Evolutionary conservation across 2,329 filamentous ascomycete genomes (phyloP), one percentile per base, ranked within the genome.

Genomic region (Ophiosphaerella narmari): DNA sequence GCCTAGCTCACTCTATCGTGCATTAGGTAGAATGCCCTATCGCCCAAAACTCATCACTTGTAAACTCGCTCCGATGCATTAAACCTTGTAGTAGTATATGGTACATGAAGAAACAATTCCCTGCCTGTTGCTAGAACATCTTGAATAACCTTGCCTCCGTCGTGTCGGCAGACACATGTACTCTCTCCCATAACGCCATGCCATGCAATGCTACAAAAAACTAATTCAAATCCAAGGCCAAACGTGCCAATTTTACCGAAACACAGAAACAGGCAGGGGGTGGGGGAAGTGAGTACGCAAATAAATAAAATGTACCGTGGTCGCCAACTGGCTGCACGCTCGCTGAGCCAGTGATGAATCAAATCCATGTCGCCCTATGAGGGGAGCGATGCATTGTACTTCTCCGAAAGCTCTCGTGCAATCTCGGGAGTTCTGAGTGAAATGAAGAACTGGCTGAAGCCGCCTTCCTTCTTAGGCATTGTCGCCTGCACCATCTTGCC

Each of bases 401-500:
- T 60, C 2, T 55, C 47, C 9, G 60, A 61, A 40, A 73, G 65
- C 39, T 67, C 64, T n/a, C 62, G 45, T 9, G 69, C 68, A 16
- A 65, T 52, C 18, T 70, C 70, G 8, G 57, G 37, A 7, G 56
- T 63, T 51, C 66, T 68, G 36, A 73, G 55, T 4, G 60, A 60
- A 37, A 70, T 63, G 32, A 57, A 59, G n/a, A 63, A 50, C 2
- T 55, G 55, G 5, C 43, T 47, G 14, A 66, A 41, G 7, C 62
- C 65, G 33, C 65, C 67, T 40, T 66, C 64, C 29, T 65, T 60
- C 7, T 55, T 57, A 7, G 65, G 55, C 11, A 59, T 50, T 11
- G 62, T 54, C 2, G 66, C 59, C 39, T 53, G 55, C 4, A 71
- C 66, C 59, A 67, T 65, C 55, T 67, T 72, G 48, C 57, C 63